phyloP scores from a whole-genome alignment of 2,329 filamentous ascomycete genomes.

The Talaromyces marneffei region DNA sequence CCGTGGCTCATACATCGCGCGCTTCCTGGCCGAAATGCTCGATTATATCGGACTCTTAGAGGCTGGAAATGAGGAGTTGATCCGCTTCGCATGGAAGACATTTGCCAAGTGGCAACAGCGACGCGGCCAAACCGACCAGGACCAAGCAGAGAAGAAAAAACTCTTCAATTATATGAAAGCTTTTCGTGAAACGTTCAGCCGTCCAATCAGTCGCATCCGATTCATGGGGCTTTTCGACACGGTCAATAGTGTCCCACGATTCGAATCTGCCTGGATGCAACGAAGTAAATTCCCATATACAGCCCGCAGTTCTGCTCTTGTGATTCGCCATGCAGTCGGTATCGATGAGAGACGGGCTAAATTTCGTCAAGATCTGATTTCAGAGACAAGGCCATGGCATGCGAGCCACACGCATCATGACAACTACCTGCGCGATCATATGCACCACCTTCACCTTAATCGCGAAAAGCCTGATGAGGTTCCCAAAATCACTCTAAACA shows the following conservation, averaged over 20 bases:
- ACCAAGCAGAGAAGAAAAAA: conserved; percentile 32
- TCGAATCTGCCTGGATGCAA: conserved; percentile 67
- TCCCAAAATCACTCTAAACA: conserved; percentile 30
- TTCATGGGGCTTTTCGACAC: conserved; percentile 79
- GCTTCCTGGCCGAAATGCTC: conserved; percentile 76
- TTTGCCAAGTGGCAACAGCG: conserved; percentile 41
- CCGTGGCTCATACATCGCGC: conserved; percentile 65
- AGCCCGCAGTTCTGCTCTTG: conserved; percentile 48
- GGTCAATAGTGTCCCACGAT: conserved; percentile 71
- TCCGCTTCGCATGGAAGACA: conserved; percentile 70
- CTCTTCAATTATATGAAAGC: conserved; percentile 71
- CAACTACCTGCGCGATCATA: conserved; percentile 16
- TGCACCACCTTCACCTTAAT: conserved; percentile 11
- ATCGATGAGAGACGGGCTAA: conserved; percentile 56
- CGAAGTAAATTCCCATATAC: conserved; percentile 65
- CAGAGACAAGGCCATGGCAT: conserved; percentile 34
- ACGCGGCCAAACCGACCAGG: conserved; percentile 24
- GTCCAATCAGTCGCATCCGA: conserved; percentile 65
- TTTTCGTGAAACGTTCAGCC: conserved; percentile 74
- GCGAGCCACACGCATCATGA: conserved; percentile 20
- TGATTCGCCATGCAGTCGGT: conserved; percentile 53
- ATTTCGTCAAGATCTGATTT: conserved; percentile 53
- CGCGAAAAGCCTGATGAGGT: conserved; percentile 16
- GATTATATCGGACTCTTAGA: conserved; percentile 74
- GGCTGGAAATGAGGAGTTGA: conserved; percentile 80